These are phyloP conservation scores for Talaromyces proteolyticus DNA, from an alignment of 495 filamentous ascomycete genomes.

Conservation along the genomic window DNA sequence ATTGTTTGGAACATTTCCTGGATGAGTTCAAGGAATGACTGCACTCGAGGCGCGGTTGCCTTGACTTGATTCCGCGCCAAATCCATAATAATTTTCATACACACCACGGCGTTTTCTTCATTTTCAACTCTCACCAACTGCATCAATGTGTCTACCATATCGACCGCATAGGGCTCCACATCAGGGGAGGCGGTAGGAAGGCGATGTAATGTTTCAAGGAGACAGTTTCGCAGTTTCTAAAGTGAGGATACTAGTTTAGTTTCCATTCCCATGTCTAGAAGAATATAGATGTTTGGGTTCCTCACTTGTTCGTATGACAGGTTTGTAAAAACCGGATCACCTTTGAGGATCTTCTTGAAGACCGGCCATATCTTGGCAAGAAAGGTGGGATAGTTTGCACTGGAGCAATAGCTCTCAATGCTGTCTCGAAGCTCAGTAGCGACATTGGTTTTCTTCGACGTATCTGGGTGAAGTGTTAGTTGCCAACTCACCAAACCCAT, in stretches of 20 bases:
- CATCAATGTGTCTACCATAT: constrained; percentile 87
- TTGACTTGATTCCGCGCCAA: constrained; percentile 88
- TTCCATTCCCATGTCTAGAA: neutral
- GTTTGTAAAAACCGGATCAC: constrained; percentile 85
- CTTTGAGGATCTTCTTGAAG: constrained; percentile 79
- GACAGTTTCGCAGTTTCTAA: constrained; percentile 83
- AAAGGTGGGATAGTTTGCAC: constrained; percentile 65
- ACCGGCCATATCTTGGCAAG: constrained; percentile 82
- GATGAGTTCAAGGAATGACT: constrained; percentile 85
- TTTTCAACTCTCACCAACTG: constrained; percentile 83
- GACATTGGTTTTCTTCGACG: constrained; percentile 67
- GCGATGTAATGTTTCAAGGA: constrained; percentile 91
- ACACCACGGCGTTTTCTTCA: constrained; percentile 95
- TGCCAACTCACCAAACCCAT: constrained; percentile 7
- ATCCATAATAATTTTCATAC: constrained; percentile 97
- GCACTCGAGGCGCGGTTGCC: constrained; percentile 70
- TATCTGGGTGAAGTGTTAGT: too few relatives aligned
- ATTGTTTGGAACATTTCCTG: constrained; percentile 92
- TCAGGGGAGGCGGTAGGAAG: constrained; percentile 77
- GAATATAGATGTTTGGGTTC: too few relatives aligned
- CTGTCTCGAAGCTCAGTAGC: constrained; percentile 78
- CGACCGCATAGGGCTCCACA: constrained; percentile 78
- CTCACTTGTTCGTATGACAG: constrained; percentile 76
- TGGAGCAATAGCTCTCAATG: constrained; percentile 66
- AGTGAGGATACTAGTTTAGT: constrained; percentile 10